These are phyloP conservation scores for Yarrowia sp. DNA, from an alignment of 805 yeast genomes.

Conservation along the genomic window DNA sequence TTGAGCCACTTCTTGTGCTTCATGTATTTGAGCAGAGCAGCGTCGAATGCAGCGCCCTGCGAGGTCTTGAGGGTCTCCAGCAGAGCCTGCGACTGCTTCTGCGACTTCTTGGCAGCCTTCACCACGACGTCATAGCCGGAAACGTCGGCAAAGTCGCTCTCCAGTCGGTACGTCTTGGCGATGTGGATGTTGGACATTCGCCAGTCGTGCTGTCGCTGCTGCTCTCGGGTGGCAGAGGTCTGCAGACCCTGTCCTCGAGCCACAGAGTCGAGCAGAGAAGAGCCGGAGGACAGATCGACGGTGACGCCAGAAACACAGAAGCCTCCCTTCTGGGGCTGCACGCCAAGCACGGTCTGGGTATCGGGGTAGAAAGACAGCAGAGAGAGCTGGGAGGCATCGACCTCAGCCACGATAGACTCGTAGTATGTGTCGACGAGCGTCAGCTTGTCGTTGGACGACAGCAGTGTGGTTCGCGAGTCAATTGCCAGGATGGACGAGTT, in stretches of 20 bases:
- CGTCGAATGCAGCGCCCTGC: slow-evolving; percentile 11
- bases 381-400: slow-evolving; percentile 27
- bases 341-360: slow-evolving; percentile 22
- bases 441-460: slow-evolving; percentile 35
- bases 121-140: slow-evolving; percentile 16
- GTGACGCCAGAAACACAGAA: slow-evolving; percentile 15
- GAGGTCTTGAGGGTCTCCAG: not conserved
- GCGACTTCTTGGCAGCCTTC: slow-evolving; percentile 9
- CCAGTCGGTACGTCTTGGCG: slow-evolving; percentile 9
- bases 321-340: slow-evolving; percentile 18
- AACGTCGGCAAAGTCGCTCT: not conserved
- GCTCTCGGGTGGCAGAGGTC: slow-evolving; percentile 13
- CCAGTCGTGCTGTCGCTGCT: slow-evolving; percentile 23
- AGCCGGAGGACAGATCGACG: slow-evolving; percentile 17
- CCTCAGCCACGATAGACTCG: slow-evolving; percentile 33
- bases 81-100: not conserved
- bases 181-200: slow-evolving; percentile 22
- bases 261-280: slow-evolving; percentile 13
- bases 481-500: slow-evolving; percentile 34
- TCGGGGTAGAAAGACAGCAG: slow-evolving; percentile 29
- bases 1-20: slow-evolving; percentile 10
- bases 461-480: slow-evolving; percentile 34
- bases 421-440: slow-evolving; percentile 43
- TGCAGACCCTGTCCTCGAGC: slow-evolving; percentile 23
- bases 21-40: slow-evolving; percentile 18